phyloP scores from a whole-genome alignment of 208 protist genomes.

The Trypanosoma vivax region DNA sequence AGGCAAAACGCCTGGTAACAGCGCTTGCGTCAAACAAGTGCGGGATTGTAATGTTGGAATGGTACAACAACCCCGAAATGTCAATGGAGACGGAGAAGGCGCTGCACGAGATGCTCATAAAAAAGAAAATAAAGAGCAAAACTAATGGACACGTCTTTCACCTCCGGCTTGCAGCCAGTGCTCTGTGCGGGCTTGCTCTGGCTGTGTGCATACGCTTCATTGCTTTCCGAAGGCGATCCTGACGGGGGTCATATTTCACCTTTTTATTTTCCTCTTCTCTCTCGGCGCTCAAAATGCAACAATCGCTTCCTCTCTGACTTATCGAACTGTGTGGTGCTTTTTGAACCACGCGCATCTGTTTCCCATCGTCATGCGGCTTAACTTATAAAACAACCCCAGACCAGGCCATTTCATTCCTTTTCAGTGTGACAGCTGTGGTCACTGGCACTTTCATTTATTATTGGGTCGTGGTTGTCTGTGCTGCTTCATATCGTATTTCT shows the following conservation, averaged over 20 bases:
- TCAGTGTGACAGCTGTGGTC: too few species aligned
- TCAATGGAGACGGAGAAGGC: conserved; percentile 42
- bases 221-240: conserved; percentile 10
- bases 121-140: conserved; percentile 14
- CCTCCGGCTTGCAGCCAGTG: background rate
- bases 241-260: conserved; percentile 1
- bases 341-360: too few species aligned
- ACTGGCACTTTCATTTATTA: too few species aligned
- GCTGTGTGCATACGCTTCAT: conserved; percentile 11
- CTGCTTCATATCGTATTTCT: too few species aligned
- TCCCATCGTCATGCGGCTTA: too few species aligned
- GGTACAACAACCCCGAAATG: conserved; percentile 84
- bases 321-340: too few species aligned
- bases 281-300: too few species aligned
- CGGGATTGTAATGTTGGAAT: conserved; percentile 57
- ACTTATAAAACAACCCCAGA: too few species aligned
- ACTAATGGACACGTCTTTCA: background rate
- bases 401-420: too few species aligned
- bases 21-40: conserved; percentile 37
- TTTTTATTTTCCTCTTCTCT: too few species aligned
- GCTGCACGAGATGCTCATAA: conserved; percentile 45
- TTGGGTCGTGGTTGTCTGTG: too few species aligned
- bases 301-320: too few species aligned
- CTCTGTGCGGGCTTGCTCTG: conserved; percentile 6
- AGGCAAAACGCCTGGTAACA: conserved; percentile 32